Base-by-base conservation (phyloP, 2,329 filamentous ascomycete genomes). In the Zalaria obscura region DNA sequence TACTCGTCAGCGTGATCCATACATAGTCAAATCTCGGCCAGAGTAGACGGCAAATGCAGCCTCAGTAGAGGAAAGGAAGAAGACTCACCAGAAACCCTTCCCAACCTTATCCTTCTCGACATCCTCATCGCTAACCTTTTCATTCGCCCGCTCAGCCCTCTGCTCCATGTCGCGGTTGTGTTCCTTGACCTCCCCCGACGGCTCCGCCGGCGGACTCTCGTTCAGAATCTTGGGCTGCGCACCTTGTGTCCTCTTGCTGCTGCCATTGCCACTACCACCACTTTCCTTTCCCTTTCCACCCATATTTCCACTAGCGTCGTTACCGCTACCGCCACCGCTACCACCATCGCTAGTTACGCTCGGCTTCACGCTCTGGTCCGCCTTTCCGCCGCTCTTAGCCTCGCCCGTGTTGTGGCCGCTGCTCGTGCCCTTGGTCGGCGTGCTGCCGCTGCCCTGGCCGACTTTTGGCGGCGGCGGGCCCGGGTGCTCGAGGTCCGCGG, bases 131-230 rank as follows among this genome's bases (percentile, higher is more conserved):
- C 45, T 51, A 39, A 57, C 53, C 55, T 57, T 56, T 47, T 61
- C 58, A 48, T 58, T 47, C 44, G 63, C 53, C 56, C 54, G 59
- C 48, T 67, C 64, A 51, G 59, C 55, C 50, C 64, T 55, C 39
- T 59, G 44, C 27, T 61, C 59, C 56, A 68, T 58, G 48, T 67
- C 63, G 47, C 54, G 41, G 45, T 68, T 68, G 50, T 68, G 65
- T 51, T 61, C 40, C 56, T 54, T 58, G 25, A 67, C 64, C 28
- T 58, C 57, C 40, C 52, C 47, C 2, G 47, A 39, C 43, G 58
- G 48, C 8, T 59, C 49, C 3, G 36, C 41, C 5, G 65, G 64
- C 27, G 57, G 50, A 28, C 48, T 55, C 33, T 57, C 56, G 40
- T 58, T 55, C 25, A 63, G 50, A 37, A 68, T 66, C 52, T 65